A percentile compares a stretch with the other conserved stretches of the same genome.
phyloP scores from a whole-genome alignment of 2,329 filamentous ascomycete species.

The Kalmusia sp. region DNA sequence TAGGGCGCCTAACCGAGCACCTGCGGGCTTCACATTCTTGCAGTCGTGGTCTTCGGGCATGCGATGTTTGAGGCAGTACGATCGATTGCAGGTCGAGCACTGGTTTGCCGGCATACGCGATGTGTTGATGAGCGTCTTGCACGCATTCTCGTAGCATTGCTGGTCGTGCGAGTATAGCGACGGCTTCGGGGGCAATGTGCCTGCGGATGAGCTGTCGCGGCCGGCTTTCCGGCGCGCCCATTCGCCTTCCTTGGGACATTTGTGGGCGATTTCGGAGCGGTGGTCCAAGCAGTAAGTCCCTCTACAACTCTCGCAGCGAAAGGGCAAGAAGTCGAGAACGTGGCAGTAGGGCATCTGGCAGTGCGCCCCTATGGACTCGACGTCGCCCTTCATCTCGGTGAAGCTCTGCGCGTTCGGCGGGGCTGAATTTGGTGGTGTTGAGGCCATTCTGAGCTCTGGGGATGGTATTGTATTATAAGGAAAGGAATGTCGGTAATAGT shows the following conservation, averaged over 20 bases:
- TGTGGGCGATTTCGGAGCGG: constrained; percentile 83
- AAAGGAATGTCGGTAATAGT: not conserved
- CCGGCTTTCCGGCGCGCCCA: constrained; percentile 62
- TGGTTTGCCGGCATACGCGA: constrained; percentile 72
- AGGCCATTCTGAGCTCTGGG: constrained; percentile 23
- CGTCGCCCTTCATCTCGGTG: constrained; percentile 75
- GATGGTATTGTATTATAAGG: constrained; percentile 3
- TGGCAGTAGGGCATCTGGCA: constrained; percentile 93
- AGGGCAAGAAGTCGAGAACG: constrained; percentile 95
- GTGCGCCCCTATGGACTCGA: constrained; percentile 85
- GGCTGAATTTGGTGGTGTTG: constrained; percentile 14
- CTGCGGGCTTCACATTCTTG: constrained; percentile 70
- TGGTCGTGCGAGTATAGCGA: constrained; percentile 68
- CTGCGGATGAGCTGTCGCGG: constrained; percentile 29
- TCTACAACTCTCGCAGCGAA: constrained; percentile 87
- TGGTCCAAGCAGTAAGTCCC: constrained; percentile 92
- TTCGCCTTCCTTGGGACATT: constrained; percentile 66
- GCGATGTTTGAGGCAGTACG: constrained; percentile 81
- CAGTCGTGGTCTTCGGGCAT: constrained; percentile 85
- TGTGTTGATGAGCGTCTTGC: constrained; percentile 76
- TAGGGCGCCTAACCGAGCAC: constrained; percentile 54
- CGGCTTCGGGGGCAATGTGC: constrained; percentile 54
- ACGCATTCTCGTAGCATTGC: constrained; percentile 70
- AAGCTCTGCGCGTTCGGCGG: constrained; percentile 55
- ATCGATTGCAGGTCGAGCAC: constrained; percentile 73